Percentiles rank a stretch among this genome's conserved stretches.
phyloP scores from a whole-genome alignment of 2,329 filamentous ascomycete species.

The Gaeumannomyces tritici region DNA sequence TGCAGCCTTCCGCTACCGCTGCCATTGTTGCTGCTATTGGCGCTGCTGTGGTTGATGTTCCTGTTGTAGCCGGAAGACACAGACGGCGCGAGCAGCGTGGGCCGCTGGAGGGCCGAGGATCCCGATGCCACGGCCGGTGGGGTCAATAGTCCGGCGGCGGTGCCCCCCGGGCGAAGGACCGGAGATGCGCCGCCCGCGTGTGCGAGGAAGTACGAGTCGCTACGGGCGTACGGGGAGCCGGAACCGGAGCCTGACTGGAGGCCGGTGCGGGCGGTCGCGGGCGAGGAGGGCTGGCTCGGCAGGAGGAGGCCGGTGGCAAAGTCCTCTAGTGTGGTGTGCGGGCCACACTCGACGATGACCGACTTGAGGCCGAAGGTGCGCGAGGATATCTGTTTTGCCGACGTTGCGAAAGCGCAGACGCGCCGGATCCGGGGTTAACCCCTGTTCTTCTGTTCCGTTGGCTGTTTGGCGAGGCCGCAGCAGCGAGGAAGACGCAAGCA shows the following conservation, averaged over 20 bases:
- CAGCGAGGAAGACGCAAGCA: not conserved
- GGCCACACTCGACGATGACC: slow-evolving; percentile 62
- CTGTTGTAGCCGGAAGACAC: not conserved
- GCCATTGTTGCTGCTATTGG: not conserved
- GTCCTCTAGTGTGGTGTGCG: slow-evolving; percentile 68
- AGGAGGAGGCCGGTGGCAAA: slow-evolving; percentile 64
- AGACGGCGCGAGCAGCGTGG: not conserved
- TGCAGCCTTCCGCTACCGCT: slow-evolving; percentile 3
- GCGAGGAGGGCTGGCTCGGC: slow-evolving; percentile 26
- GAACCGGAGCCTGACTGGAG: slow-evolving; percentile 8
- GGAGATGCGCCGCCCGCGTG: not conserved
- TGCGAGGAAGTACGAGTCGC: slow-evolving; percentile 14
- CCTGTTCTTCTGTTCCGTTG: not conserved
- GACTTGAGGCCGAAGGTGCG: slow-evolving; percentile 65
- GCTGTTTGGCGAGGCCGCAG: not conserved
- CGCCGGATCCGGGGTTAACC: not conserved
- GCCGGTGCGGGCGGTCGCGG: slow-evolving; percentile 8
- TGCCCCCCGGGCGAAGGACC: not conserved
- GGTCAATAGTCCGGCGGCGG: not conserved
- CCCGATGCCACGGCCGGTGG: not conserved
- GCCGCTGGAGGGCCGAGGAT: slow-evolving; percentile 1
- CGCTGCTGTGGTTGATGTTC: not conserved
- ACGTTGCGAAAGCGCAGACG: not conserved
- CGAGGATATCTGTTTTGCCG: slow-evolving; percentile 43
- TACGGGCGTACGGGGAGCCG: slow-evolving; percentile 8